These are phyloP conservation scores for Penicillium rolfsii DNA, from an alignment of 2,329 filamentous ascomycete species.

Conservation along the genomic window DNA sequence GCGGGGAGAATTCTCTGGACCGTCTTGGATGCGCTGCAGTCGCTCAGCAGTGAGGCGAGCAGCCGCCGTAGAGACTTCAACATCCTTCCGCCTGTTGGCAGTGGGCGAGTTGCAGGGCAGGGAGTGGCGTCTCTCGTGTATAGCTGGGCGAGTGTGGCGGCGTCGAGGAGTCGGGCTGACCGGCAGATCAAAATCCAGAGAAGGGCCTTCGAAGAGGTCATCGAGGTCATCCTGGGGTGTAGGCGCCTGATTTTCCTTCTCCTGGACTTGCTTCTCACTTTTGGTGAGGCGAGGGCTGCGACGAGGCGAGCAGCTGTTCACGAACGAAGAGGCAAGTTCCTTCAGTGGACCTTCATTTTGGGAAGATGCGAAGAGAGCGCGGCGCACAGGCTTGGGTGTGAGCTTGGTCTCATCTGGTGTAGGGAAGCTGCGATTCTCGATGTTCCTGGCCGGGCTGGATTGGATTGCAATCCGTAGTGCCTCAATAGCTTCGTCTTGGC, in stretches of 20 bases:
- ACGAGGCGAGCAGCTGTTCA: conserved; percentile 53
- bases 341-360: conserved; percentile 43
- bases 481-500: conserved; percentile 47
- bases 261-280: conserved; percentile 47
- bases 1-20: conserved; percentile 26
- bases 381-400: conserved; percentile 58
- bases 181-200: conserved; percentile 58
- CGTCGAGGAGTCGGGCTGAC: conserved; percentile 57
- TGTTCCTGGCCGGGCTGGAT: conserved; percentile 62
- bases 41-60: conserved; percentile 40
- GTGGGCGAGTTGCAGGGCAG: conserved; percentile 44
- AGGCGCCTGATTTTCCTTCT: conserved; percentile 62
- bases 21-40: conserved; percentile 40
- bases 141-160: conserved; percentile 55
- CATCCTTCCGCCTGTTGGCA: conserved; percentile 30
- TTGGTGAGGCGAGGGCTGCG: conserved; percentile 44
- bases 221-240: conserved; percentile 58
- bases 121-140: conserved; percentile 41
- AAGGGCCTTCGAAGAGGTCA: conserved; percentile 66
- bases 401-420: conserved; percentile 54
- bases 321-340: conserved; percentile 39
- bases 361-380: conserved; percentile 48
- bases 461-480: conserved; percentile 60
- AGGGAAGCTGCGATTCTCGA: conserved; percentile 47
- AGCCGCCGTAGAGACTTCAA: conserved; percentile 27